Base-by-base conservation (phyloP, 1,284 basidiomycete species). In the Ustilago lituana region DNA sequence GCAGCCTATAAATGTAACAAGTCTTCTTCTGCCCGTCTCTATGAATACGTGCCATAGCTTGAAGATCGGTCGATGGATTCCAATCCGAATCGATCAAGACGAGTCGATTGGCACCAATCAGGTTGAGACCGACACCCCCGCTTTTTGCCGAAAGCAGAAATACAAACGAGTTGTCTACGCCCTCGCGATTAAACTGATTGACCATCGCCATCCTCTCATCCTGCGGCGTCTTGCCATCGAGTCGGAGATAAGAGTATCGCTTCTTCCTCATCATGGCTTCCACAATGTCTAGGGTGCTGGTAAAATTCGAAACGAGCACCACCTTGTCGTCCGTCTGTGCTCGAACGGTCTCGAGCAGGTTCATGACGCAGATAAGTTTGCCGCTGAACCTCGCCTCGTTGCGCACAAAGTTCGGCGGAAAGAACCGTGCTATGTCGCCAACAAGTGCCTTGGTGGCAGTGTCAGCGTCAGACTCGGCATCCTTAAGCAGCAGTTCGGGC, bases 101-200 rank as follows among this genome's bases (percentile, higher is more conserved):
- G 17, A 98, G 85, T 14, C 95, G 88, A 82, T 98, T 98, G 3
- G 95, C 95, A 7, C 95, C 95, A 77, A 98, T 97, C 66, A 98
- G 86, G 81, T 98, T 98, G 86, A 98, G 95, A 79, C 96, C 94
- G 75, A 94, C 97, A 75, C 95, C 95, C 62, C 95, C 95, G 33
- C 96, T 94, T 83, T 98, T 98, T 71, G 92, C 94, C 82, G 92
- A 94, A 15, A 99, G 86, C 49, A 99, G 85, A 84, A 99, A 98
- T 40, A 98, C 87, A 78, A 97, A 85, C 20, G 37, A 49, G 10
- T 39, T 45, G 11, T 64, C 45, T 19, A 45, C 51, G 10, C 54
- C 38, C 14, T 54, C 41, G 35, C 62, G 65, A 38, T 80, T 77
- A 60, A 81, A 80, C 22, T 60, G 68, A n/a, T 73, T 68, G 29